A percentile compares a stretch with the other conserved stretches of the same genome.
Conservation (phyloP, 2,329 filamentous ascomycete genomes). For the Phialophora verrucosa region DNA sequence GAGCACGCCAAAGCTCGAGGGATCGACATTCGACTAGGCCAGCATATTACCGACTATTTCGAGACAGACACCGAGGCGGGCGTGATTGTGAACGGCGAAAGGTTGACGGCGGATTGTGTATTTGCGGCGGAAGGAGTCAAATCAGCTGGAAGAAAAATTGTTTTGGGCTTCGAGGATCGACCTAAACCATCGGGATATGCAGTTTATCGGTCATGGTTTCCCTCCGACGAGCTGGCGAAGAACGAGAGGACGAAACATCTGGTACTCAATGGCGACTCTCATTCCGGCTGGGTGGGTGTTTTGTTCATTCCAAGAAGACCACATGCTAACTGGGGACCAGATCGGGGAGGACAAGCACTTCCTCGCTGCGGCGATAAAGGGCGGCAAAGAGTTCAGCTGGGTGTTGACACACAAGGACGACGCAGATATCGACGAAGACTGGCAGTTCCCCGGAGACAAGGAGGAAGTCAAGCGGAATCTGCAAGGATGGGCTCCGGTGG, state of each 20-base stretch:
- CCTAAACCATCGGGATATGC: conserved; percentile 45
- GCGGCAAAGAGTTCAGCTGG: conserved; percentile 60
- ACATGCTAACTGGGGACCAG: conserved; percentile 1
- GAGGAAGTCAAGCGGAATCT: conserved; percentile 59
- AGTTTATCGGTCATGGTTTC: conserved; percentile 42
- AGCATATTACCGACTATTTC: conserved; percentile 43
- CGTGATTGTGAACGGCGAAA: conserved; percentile 35
- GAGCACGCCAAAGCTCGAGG: conserved; percentile 42
- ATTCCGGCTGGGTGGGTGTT: conserved; percentile 51
- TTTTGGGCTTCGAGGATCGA: conserved; percentile 44
- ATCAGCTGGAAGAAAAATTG: conserved; percentile 34
- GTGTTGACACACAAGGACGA: conserved; percentile 59
- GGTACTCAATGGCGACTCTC: conserved; percentile 58
- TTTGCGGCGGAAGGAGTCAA: conserved; percentile 35
- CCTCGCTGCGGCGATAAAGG: conserved; percentile 60
- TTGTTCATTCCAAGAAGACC: not conserved
- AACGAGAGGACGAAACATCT: conserved; percentile 61
- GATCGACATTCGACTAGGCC: conserved; percentile 42
- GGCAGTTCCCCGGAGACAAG: conserved; percentile 60
- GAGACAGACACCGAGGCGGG: conserved; percentile 45
- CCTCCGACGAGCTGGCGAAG: conserved; percentile 54
- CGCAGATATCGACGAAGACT: conserved; percentile 60
- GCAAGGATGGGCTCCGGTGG: conserved; percentile 57
- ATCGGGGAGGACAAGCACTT: conserved; percentile 55
- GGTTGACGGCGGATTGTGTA: conserved; percentile 32